Percentiles rank a stretch among this genome's conserved stretches.
These are phyloP conservation scores for Pichia membranifaciens DNA, from an alignment of 805 yeast species.

Conservation along the genomic window DNA sequence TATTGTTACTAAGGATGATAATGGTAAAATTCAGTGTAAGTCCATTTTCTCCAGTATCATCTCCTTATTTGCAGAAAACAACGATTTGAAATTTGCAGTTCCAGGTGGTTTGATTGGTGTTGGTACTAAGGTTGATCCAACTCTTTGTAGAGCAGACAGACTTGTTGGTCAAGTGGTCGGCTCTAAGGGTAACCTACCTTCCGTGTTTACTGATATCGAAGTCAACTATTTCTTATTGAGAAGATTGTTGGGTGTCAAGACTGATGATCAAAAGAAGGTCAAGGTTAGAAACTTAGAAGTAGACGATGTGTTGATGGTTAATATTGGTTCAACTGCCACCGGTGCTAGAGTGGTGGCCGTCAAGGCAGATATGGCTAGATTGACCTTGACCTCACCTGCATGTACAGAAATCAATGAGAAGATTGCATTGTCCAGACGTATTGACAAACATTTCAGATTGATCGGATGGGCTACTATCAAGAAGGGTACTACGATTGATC, in stretches of 20 bases:
- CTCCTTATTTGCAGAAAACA: constrained; percentile 94
- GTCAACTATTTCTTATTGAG: constrained; percentile 94
- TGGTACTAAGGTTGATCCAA: constrained; percentile 98
- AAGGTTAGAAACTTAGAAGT: constrained; percentile 91
- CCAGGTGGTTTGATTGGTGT: constrained; percentile 99
- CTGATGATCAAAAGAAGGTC: constrained; percentile 95
- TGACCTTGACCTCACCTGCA: constrained; percentile 94
- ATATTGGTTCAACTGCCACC: constrained; percentile 98
- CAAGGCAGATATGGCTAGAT: constrained; percentile 98
- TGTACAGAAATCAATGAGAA: constrained; percentile 98
- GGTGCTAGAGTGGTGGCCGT: constrained; percentile 99
- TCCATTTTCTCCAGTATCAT: constrained; percentile 94
- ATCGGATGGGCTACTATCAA: constrained; percentile 99
- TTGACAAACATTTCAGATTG: constrained; percentile 99
- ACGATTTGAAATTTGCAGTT: constrained; percentile 96
- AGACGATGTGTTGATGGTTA: constrained; percentile 97
- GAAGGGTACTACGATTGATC: constrained; percentile 87
- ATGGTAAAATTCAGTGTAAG: constrained; percentile 83
- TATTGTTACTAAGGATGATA: constrained; percentile 91
- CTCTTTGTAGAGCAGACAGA: constrained; percentile 98
- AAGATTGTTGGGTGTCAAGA: constrained; percentile 96
- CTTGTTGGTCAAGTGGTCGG: constrained; percentile 99
- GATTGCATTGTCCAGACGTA: constrained; percentile 98
- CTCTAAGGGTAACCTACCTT: constrained; percentile 92
- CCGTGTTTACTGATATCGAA: constrained; percentile 94